These are phyloP conservation scores for Gloeopeniophorella convolvens DNA, from an alignment of 768 basidiomycete species.

Conservation along the genomic window DNA sequence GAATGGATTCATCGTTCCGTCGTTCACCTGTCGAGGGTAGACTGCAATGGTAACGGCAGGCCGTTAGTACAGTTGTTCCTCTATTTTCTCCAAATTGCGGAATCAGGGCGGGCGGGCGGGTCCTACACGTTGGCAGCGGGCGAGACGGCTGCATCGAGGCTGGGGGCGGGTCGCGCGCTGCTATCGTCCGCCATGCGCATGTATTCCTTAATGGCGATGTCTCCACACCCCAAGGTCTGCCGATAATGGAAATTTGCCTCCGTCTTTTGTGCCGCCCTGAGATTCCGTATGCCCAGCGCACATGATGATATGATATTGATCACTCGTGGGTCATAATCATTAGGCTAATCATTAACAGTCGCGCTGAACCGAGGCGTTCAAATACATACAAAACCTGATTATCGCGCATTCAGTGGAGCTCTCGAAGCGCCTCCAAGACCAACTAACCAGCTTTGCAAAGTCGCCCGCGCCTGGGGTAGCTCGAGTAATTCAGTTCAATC, in stretches of 20 bases:
- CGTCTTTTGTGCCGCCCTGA: too few relatives aligned
- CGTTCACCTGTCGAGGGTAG: neutral
- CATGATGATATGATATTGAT: neutral
- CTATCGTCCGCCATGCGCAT: slow-evolving; percentile 5
- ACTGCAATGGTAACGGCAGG: slow-evolving; percentile 8
- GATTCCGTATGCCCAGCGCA: neutral
- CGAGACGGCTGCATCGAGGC: too few relatives aligned
- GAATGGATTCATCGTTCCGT: slow-evolving; percentile 2
- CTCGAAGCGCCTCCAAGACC: slow-evolving; percentile 17
- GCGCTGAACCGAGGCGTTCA: too few relatives aligned
- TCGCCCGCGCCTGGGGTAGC: slow-evolving; percentile 4
- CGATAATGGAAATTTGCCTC: slow-evolving; percentile 6
- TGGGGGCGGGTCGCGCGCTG: too few relatives aligned
- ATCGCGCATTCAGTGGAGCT: neutral
- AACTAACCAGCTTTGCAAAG: slow-evolving; percentile 2
- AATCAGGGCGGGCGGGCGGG: neutral
- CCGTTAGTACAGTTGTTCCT: neutral
- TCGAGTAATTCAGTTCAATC: slow-evolving; percentile 6
- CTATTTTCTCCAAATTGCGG: neutral
- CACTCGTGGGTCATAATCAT: too few relatives aligned
- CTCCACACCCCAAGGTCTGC: slow-evolving; percentile 5
- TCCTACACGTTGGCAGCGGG: too few relatives aligned
- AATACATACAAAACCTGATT: too few relatives aligned
- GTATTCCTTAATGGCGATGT: neutral
- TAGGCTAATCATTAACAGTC: too few relatives aligned